phyloP scores from a whole-genome alignment of 805 yeast genomes.

The Yarrowia sp. region DNA sequence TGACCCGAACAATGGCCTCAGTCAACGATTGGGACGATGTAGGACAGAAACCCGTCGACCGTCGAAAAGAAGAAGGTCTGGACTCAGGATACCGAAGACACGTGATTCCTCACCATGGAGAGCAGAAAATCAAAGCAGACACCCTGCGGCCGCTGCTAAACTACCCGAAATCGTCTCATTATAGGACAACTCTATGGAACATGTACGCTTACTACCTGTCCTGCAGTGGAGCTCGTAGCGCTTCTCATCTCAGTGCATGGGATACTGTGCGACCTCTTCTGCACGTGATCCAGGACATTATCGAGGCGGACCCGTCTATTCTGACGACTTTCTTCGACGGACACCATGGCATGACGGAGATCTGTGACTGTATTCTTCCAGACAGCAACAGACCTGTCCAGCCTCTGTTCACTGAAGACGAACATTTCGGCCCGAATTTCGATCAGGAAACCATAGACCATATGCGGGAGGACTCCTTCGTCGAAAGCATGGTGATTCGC shows the following conservation, averaged over 20 bases:
- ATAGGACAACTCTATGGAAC: background rate
- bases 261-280: background rate
- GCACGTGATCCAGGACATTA: background rate
- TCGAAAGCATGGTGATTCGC: constrained; percentile 9
- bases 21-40: background rate
- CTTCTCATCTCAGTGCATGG: constrained; percentile 17
- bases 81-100: background rate
- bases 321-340: background rate
- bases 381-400: background rate
- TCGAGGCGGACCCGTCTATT: background rate
- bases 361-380: constrained; percentile 5
- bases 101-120: background rate
- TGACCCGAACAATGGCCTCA: background rate
- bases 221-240: background rate
- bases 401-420: constrained; percentile 5
- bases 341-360: background rate
- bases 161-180: background rate
- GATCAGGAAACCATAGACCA: background rate
- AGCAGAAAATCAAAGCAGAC: background rate
- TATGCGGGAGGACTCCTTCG: background rate
- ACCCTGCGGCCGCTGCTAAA: background rate
- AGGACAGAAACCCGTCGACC: background rate
- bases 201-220: constrained; percentile 9
- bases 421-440: background rate
- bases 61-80: background rate